Evolutionary conservation across 768 basidiomycete species (phyloP).

Genomic region (Boletus sp.): DNA sequence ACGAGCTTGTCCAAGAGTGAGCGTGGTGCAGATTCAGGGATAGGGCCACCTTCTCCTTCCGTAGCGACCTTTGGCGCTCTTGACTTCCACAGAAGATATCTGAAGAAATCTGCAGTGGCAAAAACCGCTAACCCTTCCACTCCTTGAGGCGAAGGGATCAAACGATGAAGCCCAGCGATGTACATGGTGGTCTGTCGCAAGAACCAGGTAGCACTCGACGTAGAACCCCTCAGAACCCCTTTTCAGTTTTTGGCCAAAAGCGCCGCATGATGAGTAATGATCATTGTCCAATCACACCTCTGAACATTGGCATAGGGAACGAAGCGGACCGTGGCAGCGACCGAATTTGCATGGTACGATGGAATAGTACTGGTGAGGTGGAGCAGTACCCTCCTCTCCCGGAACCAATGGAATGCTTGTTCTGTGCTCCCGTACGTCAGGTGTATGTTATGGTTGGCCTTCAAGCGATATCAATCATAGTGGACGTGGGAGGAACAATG

Average conservation of each 20-base stretch:
- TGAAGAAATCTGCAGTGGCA: conserved; percentile 25
- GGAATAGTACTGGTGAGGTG: neutral
- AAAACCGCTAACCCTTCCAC: conserved; percentile 25
- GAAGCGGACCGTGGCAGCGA: neutral
- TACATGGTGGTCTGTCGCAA: conserved; percentile 26
- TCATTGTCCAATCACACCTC: neutral
- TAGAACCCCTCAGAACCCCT: conserved; percentile 7
- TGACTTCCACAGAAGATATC: conserved; percentile 13
- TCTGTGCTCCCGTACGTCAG: neutral
- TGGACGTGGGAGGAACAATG: neutral
- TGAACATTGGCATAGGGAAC: neutral
- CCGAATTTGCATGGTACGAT: neutral
- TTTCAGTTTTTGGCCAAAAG: conserved; percentile 12
- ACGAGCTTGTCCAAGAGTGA: conserved; percentile 28
- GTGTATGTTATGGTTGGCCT: neutral
- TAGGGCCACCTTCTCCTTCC: conserved; percentile 16
- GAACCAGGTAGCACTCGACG: neutral
- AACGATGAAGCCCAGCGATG: conserved; percentile 23
- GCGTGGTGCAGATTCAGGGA: conserved; percentile 11
- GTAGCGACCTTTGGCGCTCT: neutral
- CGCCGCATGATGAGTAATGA: conserved; percentile 18
- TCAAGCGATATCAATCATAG: neutral
- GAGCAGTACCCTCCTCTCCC: neutral
- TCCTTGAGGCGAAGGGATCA: conserved; percentile 10
- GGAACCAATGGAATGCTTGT: neutral